Conservation (phyloP, 2,329 filamentous ascomycete genomes). For the Elsinoe perseae region DNA sequence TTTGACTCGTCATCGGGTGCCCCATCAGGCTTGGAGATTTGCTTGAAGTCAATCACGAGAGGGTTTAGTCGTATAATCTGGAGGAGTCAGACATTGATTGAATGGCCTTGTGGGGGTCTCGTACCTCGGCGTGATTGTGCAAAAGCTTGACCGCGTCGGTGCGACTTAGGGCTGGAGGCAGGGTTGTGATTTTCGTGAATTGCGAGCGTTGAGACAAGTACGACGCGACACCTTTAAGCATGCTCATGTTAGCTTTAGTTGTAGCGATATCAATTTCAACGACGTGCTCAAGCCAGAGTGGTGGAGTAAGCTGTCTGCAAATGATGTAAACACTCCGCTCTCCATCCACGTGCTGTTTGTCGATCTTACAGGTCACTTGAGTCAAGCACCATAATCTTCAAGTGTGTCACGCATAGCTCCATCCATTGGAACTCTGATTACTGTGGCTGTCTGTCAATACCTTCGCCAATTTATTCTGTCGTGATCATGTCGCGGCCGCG, state of each 20-base stretch:
- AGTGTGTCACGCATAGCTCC: background rate
- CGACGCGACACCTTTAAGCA: background rate
- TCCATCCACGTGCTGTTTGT: background rate
- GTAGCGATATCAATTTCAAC: background rate
- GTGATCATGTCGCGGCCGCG: background rate
- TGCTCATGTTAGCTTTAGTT: background rate
- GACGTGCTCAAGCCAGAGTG: background rate
- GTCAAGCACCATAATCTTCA: background rate
- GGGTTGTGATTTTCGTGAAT: conserved; percentile 6
- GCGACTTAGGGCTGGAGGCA: background rate
- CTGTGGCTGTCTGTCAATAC: background rate
- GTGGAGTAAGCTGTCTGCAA: background rate
- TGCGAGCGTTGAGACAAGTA: background rate
- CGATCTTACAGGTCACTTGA: background rate
- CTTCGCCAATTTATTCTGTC: background rate
- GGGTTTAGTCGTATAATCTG: conserved; percentile 13
- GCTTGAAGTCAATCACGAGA: conserved; percentile 9
- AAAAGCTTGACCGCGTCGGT: background rate
- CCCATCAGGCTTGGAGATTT: background rate
- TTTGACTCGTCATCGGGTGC: conserved; percentile 12
- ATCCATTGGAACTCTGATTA: background rate
- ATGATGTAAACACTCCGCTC: background rate
- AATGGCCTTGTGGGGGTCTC: background rate
- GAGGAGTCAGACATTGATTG: background rate
- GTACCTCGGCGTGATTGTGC: conserved; percentile 14